Base-by-base conservation (phyloP, 345 rosid genomes). In the Mallotus nudiflorus region DNA sequence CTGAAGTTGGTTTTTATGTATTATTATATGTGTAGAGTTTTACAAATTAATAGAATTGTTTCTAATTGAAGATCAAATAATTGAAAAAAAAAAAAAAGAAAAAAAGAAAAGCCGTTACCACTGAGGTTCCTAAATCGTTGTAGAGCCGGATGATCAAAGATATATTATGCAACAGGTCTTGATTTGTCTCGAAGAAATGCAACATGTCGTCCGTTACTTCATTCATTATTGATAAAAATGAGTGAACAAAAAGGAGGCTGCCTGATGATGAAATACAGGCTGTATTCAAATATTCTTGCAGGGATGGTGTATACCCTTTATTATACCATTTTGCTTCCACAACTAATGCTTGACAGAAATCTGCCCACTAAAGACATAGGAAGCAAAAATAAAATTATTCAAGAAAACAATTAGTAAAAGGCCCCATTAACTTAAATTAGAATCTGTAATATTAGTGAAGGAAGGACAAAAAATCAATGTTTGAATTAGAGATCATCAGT, bases 241-340 rank as follows among this genome's bases (percentile, higher is more conserved):
- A 66, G 29, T 74, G 75, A 53, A 73, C 69, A 25, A 68, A 62
- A 65, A 84, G 73, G 44, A 84, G 48, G 0, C 77, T 57, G 25
- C 87, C 87, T 0, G 84, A 76, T 1, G 85, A 84, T 5, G 87
- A 81, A 62, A 82, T 52, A 80, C 80, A 73, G 20, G 84, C 88
- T 40, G 84, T 87, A 28, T 46, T 69, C 52, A 81, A 13, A 31
- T 87, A 87, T 73, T 83, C 87, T 31, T 65, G 46, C 63, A 87
- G 52, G 1, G 85, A 63, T 19, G 91, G 85, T 3, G 63, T 70
- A 19, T 81, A 24, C 22, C 82, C 83, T 28, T 48, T 28, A 9
- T 48, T 48, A 60, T 63, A 66, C 91, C 91, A 87, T 56, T 77
- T 79, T 46, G 91, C 84, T 79, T 85, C 91, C 73, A 73, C 72